These are phyloP conservation scores for Penicillium sp. DNA, from an alignment of 2,329 filamentous ascomycete species.

Conservation along the genomic window DNA sequence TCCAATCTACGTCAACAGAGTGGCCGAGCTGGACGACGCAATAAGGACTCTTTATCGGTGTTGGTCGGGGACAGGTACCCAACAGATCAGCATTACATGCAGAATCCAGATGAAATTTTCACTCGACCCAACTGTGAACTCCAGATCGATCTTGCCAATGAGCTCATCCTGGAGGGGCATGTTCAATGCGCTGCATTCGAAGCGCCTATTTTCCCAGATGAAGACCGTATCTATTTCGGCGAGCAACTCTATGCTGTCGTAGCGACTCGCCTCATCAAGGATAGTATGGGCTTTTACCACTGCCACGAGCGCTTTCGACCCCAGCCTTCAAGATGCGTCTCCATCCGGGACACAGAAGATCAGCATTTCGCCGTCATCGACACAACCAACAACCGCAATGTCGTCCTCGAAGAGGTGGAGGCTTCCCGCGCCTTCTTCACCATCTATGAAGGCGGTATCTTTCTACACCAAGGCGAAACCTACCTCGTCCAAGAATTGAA, in stretches of 20 bases:
- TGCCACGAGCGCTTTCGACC: slow-evolving; percentile 87
- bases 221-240: slow-evolving; percentile 79
- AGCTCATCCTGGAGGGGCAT: slow-evolving; percentile 89
- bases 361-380: slow-evolving; percentile 95
- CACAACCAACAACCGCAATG: slow-evolving; percentile 73
- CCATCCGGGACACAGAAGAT: slow-evolving; percentile 86
- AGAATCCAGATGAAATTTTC: slow-evolving; percentile 88
- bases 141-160: slow-evolving; percentile 87
- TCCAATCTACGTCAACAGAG: slow-evolving; percentile 93
- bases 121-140: slow-evolving; percentile 86
- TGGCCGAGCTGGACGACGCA: slow-evolving; percentile 84
- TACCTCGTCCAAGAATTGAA: slow-evolving; percentile 90
- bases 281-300: slow-evolving; percentile 81
- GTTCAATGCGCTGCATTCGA: slow-evolving; percentile 94
- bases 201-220: slow-evolving; percentile 80
- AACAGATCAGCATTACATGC: slow-evolving; percentile 95
- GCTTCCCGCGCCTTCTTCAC: slow-evolving; percentile 93
- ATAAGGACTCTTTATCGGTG: slow-evolving; percentile 89
- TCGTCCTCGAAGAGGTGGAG: slow-evolving; percentile 92
- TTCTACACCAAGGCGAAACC: slow-evolving; percentile 90
- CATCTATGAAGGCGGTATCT: slow-evolving; percentile 95
- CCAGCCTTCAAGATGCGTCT: slow-evolving; percentile 75
- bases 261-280: slow-evolving; percentile 69
- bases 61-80: slow-evolving; percentile 86
- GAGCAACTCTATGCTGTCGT: slow-evolving; percentile 70